phyloP scores from a whole-genome alignment of 768 basidiomycete genomes.

The Inosperma sp. region DNA sequence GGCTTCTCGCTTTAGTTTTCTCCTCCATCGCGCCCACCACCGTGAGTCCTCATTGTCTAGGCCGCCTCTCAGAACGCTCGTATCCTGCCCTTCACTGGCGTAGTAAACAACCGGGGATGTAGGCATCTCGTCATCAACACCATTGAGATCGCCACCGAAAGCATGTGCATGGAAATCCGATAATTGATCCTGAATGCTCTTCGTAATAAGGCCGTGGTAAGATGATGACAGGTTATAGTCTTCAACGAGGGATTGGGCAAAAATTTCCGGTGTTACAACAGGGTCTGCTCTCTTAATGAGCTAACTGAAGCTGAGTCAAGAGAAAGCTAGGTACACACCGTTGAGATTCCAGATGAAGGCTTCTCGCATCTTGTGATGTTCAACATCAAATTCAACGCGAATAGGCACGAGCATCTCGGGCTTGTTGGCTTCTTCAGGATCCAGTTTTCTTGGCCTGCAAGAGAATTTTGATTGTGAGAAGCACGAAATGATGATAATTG shows the following conservation, averaged over 20 bases:
- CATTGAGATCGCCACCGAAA: slow-evolving; percentile 42
- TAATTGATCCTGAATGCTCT: slow-evolving; percentile 85
- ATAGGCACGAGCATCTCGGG: slow-evolving; percentile 89
- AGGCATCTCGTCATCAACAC: slow-evolving; percentile 19
- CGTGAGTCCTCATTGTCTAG: slow-evolving; percentile 45
- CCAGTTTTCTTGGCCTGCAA: slow-evolving; percentile 56
- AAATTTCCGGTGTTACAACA: slow-evolving; percentile 81
- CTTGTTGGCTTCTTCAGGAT: slow-evolving; percentile 50
- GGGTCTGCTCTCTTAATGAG: slow-evolving; percentile 52
- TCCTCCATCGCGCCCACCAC: slow-evolving; percentile 77
- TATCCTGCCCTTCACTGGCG: no score
- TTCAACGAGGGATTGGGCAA: slow-evolving; percentile 87
- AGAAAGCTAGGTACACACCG: slow-evolving; percentile 51
- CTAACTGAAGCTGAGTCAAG: neutral
- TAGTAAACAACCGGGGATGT: no score
- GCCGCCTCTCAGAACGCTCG: slow-evolving; percentile 30
- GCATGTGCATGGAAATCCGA: slow-evolving; percentile 72
- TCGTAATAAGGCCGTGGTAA: slow-evolving; percentile 65
- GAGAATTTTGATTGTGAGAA: slow-evolving; percentile 8
- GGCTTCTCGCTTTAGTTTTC: slow-evolving; percentile 40
- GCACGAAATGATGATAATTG: slow-evolving; percentile 34
- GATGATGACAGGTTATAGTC: slow-evolving; percentile 74
- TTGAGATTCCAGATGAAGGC: slow-evolving; percentile 97
- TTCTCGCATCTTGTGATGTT: slow-evolving; percentile 90
- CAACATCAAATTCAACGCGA: slow-evolving; percentile 94